Base-by-base conservation (phyloP, 2,329 filamentous ascomycete species). In the Oidium heveae region DNA sequence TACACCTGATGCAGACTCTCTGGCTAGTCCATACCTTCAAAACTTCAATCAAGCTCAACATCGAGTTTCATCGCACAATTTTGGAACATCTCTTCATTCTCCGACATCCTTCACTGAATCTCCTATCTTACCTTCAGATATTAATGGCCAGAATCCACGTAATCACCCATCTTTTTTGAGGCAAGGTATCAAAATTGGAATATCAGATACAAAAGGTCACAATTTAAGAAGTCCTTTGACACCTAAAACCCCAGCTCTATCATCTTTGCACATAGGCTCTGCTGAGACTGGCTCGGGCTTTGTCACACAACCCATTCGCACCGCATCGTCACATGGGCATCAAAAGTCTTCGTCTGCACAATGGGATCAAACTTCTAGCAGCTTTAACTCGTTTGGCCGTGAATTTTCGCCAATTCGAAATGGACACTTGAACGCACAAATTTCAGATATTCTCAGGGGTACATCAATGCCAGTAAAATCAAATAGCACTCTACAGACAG, bases 391-490 rank as follows among this genome's bases (percentile, higher is more conserved):
- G 9, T 94, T 86, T 53, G 87, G 89, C 58, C 94, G 89, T 0
- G 86, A 86, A 1, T 86, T 94, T 61, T 83, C 89, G 0, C 89
- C 89, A 2, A 74, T 83, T 63, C 76, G 79, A 61, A 74, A 76
- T 28, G 72, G 85, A 65, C 75, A 77, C 59, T 63, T 63, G 33
- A 81, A 80, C 60, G 76, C 82, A 18, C 85, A 87, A 59, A 93
- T 95, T 61, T 84, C 84, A 18, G 88, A 94, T 63, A 84, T 95
- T 54, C 76, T 98, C 65, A 81, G 88, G 65, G 86, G 85, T 65
- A 87, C 86, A 37, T 95, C 89, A 0, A 81, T 96, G 70, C 89
- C 89, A 1, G 76, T 86, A 36, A 95, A 95, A 70, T 80, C 95
- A 53, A 76, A 75, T 54, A 72, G 64, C 52, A 59, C 60, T 3